A percentile compares a stretch with the other conserved stretches of the same genome.
phyloP scores from a whole-genome alignment of 495 filamentous ascomycete species.

The Aspergillus kassunensis region DNA sequence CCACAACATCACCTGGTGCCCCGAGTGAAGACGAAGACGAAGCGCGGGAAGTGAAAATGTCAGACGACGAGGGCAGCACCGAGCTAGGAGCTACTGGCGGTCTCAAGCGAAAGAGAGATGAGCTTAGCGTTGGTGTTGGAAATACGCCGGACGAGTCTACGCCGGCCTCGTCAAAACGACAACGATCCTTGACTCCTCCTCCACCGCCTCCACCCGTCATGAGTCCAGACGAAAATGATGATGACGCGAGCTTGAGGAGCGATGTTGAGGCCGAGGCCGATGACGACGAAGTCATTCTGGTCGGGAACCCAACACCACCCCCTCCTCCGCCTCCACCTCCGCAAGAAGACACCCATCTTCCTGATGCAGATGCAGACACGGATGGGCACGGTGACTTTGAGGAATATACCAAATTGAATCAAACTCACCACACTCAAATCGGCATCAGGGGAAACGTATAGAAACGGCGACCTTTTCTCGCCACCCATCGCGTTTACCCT shows the following conservation, averaged over 20 bases:
- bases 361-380: slow-evolving; percentile 1
- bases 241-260: slow-evolving; percentile 23
- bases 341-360: slow-evolving; percentile 1
- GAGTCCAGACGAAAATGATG: slow-evolving; percentile 24
- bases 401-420: slow-evolving; percentile 9
- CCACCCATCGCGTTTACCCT: background rate
- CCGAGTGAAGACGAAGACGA: slow-evolving; percentile 31
- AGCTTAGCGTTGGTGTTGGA: slow-evolving; percentile 26
- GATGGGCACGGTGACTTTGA: slow-evolving; percentile 1
- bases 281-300: slow-evolving; percentile 14
- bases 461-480: slow-evolving; percentile 5
- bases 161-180: slow-evolving; percentile 32
- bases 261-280: slow-evolving; percentile 5
- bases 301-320: slow-evolving; percentile 16
- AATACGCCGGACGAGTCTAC: slow-evolving; percentile 18
- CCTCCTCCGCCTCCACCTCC: slow-evolving; percentile 25
- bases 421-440: slow-evolving; percentile 17
- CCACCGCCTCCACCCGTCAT: slow-evolving; percentile 27
- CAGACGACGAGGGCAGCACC: slow-evolving; percentile 50
- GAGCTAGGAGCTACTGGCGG: background rate
- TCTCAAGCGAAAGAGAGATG: slow-evolving; percentile 63
- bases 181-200: slow-evolving; percentile 36
- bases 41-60: slow-evolving; percentile 44
- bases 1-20: slow-evolving; percentile 15
- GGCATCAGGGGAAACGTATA: slow-evolving; percentile 26